These are phyloP conservation scores for Oxyria digyna DNA, from an alignment of 148 eudicot species.

Conservation along the genomic window DNA sequence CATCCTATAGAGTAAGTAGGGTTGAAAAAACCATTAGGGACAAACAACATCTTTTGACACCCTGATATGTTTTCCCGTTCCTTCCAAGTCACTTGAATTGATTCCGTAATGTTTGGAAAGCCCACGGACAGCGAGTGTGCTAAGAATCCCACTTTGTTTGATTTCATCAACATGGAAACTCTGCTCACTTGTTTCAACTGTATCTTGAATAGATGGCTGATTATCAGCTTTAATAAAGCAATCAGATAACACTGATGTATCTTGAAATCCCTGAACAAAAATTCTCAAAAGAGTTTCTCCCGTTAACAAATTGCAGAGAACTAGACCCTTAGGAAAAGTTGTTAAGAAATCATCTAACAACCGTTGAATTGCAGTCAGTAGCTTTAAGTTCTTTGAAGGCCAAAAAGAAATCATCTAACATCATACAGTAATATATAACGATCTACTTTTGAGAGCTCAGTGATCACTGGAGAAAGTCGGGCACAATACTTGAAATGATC, in stretches of 20 bases:
- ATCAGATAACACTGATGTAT: constrained; percentile 22
- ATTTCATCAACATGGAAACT: constrained; percentile 17
- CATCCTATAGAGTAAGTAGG: too few relatives aligned
- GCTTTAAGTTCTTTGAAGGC: too few relatives aligned
- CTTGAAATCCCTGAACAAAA: constrained; percentile 33
- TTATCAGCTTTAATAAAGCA: constrained; percentile 13
- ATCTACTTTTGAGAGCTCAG: too few relatives aligned
- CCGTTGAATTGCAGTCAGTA: too few relatives aligned
- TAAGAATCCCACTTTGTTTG: constrained; percentile 32
- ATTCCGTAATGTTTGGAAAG: constrained; percentile 71
- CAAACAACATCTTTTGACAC: constrained; percentile 69
- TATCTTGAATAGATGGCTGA: constrained; percentile 12
- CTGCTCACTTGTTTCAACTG: constrained; percentile 19
- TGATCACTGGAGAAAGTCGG: too few relatives aligned
- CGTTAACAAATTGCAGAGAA: too few relatives aligned
- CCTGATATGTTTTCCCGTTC: constrained; percentile 75
- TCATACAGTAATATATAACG: too few relatives aligned
- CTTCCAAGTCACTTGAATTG: constrained; percentile 45
- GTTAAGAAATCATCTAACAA: too few relatives aligned
- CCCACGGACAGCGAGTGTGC: constrained; percentile 79
- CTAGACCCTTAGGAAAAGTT: too few relatives aligned
- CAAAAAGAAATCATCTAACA: too few relatives aligned
- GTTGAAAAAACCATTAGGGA: too few relatives aligned
- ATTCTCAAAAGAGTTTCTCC: constrained; percentile 88
- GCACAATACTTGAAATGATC: too few relatives aligned